These are phyloP conservation scores for Grigorovia jiainica DNA, from an alignment of 805 yeast species.

Conservation along the genomic window DNA sequence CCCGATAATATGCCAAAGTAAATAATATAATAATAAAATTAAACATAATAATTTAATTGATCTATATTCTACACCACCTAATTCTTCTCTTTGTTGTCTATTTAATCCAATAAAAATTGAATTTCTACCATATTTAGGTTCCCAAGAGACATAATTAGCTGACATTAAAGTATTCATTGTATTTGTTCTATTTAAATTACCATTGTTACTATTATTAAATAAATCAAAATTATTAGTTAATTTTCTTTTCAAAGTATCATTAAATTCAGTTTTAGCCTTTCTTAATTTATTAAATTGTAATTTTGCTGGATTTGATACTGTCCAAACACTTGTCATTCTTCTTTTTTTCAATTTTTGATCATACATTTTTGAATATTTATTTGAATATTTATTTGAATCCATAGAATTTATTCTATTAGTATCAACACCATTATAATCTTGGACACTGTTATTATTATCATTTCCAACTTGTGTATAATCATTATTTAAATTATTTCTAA, in stretches of 20 bases:
- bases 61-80: slow-evolving; percentile 95
- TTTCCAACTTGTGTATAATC: too few species aligned
- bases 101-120: slow-evolving; percentile 79
- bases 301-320: neutral
- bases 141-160: slow-evolving; percentile 72
- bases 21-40: slow-evolving; percentile 53
- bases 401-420: neutral
- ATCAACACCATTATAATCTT: too few species aligned
- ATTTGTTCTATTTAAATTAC: neutral
- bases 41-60: slow-evolving; percentile 67
- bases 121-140: slow-evolving; percentile 87
- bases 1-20: slow-evolving; percentile 60
- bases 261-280: neutral
- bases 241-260: neutral
- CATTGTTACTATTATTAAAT: neutral
- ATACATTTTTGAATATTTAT: too few species aligned
- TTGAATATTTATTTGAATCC: neutral
- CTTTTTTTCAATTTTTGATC: neutral
- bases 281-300: neutral
- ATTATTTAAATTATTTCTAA: too few species aligned
- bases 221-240: neutral
- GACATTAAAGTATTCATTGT: neutral
- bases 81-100: slow-evolving; percentile 77
- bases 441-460: too few species aligned
- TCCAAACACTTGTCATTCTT: neutral